Evolutionary conservation across 805 yeast genomes (phyloP), one percentile per base, ranked within the genome.

Genomic region (Lipomyces chichibuensis): DNA sequence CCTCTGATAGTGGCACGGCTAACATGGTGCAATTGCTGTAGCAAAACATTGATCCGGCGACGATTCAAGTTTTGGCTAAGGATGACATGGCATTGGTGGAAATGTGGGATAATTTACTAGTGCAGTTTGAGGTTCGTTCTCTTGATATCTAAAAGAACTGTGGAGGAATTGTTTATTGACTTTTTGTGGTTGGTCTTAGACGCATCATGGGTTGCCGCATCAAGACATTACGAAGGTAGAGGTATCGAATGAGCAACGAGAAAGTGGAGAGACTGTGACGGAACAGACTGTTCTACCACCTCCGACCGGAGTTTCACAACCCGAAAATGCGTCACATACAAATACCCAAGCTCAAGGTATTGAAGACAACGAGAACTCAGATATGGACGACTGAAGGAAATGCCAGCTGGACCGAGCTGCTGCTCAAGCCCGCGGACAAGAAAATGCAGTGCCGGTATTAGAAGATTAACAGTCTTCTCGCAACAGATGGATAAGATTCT

Each of bases 41-140:
- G 49, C 49, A 43, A 43, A 17, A 3, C 25, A 43, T 17, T n/a
- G 49, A 43, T n/a, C 9, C 20, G 23, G 49, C 49, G 49, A 43
- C 49, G 49, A 43, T 43, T 17, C 49, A 43, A 8, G 23, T n/a
- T 43, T 43, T 43, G 49, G 59, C 32, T 5, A 33, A 14, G 8
- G 57, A 46, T n/a, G 65, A 62, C 33, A n/a, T 11, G 29, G 66
- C 63, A 4, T 20, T 63, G 13, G 60, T 63, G 17, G 20, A 51
- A 32, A 53, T 59, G 58, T 63, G 66, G 66, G 63, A 51, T 9
- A 52, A 37, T 29, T 32, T 63, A 27, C 25, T 63, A 25, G 2
- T 54, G 39, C 63, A 63, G 32, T 63, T 59, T 35, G 60, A 64
- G 60, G 66, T 58, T 35, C 29, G 66, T 37, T 52, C n/a, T 25